Evolutionary conservation across 2,329 filamentous ascomycete genomes (phyloP).

Genomic region (Botrytis hyacinthi): DNA sequence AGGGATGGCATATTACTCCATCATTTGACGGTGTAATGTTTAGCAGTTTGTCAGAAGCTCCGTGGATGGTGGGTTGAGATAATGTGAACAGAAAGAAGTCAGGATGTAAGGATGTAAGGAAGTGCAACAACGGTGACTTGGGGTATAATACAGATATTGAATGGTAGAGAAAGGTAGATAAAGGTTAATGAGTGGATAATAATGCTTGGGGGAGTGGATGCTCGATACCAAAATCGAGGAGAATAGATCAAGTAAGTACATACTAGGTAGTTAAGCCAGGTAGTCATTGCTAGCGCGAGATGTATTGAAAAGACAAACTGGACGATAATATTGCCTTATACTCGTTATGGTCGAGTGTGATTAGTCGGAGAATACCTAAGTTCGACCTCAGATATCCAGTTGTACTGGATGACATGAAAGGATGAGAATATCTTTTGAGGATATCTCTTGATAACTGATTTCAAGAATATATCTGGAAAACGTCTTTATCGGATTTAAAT

Average conservation of each 20-base stretch:
- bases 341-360: neutral
- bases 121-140: neutral
- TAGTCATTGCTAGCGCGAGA: neutral
- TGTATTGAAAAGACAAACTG: neutral
- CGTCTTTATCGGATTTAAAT: neutral
- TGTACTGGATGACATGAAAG: neutral
- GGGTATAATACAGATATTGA: neutral
- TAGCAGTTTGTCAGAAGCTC: neutral
- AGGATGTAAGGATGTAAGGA: neutral
- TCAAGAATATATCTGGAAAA: neutral
- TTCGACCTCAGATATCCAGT: neutral
- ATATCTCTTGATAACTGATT: neutral
- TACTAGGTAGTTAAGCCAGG: neutral
- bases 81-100: neutral
- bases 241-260: neutral
- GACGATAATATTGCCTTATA: neutral
- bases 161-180: neutral
- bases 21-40: neutral
- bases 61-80: neutral
- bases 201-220: neutral
- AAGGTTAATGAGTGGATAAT: neutral
- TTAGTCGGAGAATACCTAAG: neutral
- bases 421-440: neutral
- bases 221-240: neutral
- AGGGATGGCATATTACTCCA: neutral